Evolutionary conservation across 2,329 filamentous ascomycete genomes (phyloP).

Genomic region (Cercospora janseana): DNA sequence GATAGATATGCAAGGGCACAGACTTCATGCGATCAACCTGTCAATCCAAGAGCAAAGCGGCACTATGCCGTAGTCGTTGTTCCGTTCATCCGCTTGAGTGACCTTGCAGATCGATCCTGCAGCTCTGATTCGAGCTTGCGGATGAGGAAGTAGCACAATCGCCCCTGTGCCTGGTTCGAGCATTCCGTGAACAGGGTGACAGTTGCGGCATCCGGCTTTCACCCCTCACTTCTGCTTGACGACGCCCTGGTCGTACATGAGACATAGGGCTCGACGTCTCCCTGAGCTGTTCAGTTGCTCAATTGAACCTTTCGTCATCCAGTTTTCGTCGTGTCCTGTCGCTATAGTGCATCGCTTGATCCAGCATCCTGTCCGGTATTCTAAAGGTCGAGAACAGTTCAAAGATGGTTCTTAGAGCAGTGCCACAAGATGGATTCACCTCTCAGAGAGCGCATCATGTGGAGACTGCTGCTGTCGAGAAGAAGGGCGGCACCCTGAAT

Average conservation of each 20-base stretch:
- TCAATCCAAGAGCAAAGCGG: conserved; percentile 13
- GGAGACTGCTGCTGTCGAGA: conserved; percentile 22
- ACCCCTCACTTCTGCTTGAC: conserved; percentile 1
- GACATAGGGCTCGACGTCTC: conserved; percentile 13
- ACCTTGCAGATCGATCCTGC: not conserved
- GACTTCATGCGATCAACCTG: conserved; percentile 13
- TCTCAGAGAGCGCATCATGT: conserved; percentile 27
- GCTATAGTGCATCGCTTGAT: not conserved
- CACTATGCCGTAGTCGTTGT: conserved; percentile 6
- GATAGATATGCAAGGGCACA: conserved; percentile 9
- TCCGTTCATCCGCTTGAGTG: conserved; percentile 7
- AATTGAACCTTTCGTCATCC: too few species aligned
- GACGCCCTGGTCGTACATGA: conserved; percentile 6
- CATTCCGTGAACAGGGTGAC: conserved; percentile 12
- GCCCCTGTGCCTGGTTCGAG: too few species aligned
- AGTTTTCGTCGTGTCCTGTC: not conserved
- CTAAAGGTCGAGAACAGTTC: not conserved
- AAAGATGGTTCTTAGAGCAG: conserved; percentile 21
- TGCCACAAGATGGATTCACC: conserved; percentile 29
- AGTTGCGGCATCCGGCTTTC: conserved; percentile 15
- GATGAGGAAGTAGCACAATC: too few species aligned
- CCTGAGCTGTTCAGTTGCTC: too few species aligned
- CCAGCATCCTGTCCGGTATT: conserved; percentile 8
- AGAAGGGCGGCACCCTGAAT: conserved; percentile 33
- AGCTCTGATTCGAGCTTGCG: not conserved